These are phyloP conservation scores for Funneliformis geosporum DNA, from an alignment of 192 early-diverging fungal species.

Conservation along the genomic window DNA sequence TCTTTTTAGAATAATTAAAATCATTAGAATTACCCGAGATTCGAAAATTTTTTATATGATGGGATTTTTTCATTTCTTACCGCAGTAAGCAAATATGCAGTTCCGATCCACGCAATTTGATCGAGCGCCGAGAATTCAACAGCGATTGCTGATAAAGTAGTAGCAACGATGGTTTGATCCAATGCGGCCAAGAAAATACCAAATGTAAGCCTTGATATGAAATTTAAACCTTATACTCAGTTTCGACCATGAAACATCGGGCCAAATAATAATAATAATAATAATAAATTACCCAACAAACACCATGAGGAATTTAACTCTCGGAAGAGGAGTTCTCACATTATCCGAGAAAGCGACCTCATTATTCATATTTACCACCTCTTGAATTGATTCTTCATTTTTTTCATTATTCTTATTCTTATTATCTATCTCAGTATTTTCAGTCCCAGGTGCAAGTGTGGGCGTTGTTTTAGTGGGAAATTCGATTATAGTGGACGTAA, in stretches of 20 bases:
- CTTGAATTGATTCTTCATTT: not conserved
- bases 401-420: not conserved
- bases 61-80: not conserved
- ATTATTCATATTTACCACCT: not conserved
- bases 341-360: not conserved
- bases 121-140: conserved; percentile 65
- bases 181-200: conserved; percentile 71
- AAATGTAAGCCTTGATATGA: conserved; percentile 51
- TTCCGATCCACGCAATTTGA: conserved; percentile 80
- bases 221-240: not conserved
- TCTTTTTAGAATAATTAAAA: conserved; percentile 6
- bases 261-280: not conserved
- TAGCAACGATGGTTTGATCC: conserved; percentile 84
- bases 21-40: not conserved
- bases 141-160: conserved; percentile 70
- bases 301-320: not conserved
- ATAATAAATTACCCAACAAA: not conserved
- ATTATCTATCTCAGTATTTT: not conserved
- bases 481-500: not conserved
- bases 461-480: not conserved
- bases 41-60: not conserved
- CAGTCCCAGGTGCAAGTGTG: not conserved
- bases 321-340: not conserved
- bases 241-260: not conserved
- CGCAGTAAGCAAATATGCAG: conserved; percentile 64